phyloP scores from a whole-genome alignment of 495 filamentous ascomycete genomes.

The Haplographium delicatum region DNA sequence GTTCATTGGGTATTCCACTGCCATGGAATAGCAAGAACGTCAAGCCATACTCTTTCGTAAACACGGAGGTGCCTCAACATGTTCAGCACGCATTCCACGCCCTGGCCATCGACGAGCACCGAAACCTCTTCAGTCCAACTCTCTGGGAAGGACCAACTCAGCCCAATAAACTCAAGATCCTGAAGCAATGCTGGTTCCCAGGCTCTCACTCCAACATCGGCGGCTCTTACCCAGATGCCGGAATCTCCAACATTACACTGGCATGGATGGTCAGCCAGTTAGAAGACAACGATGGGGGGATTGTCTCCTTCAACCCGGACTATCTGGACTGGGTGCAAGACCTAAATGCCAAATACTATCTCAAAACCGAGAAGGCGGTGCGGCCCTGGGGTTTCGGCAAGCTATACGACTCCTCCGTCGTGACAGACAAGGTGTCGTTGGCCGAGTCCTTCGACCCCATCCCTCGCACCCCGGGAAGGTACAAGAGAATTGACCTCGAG shows the following conservation, averaged over 20 bases:
- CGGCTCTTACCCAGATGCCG: slow-evolving; percentile 41
- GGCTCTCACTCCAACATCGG: slow-evolving; percentile 65
- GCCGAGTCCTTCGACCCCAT: slow-evolving; percentile 8
- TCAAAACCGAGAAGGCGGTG: not conserved
- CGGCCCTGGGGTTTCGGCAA: slow-evolving; percentile 18
- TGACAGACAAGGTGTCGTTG: not conserved
- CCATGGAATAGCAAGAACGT: slow-evolving; percentile 10
- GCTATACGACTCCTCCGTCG: slow-evolving; percentile 14
- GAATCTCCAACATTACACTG: slow-evolving; percentile 59
- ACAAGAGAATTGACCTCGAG: slow-evolving; percentile 1
- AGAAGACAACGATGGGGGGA: slow-evolving; percentile 25
- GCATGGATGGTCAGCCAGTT: slow-evolving; percentile 44
- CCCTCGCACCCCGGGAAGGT: slow-evolving; percentile 16
- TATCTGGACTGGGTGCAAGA: slow-evolving; percentile 30
- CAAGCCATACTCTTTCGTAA: slow-evolving; percentile 31
- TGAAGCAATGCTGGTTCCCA: slow-evolving; percentile 72
- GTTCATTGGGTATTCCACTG: slow-evolving; percentile 22
- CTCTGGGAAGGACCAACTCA: slow-evolving; percentile 48
- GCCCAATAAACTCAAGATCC: slow-evolving; percentile 37
- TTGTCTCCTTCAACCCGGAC: slow-evolving; percentile 26
- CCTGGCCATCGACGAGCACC: slow-evolving; percentile 65
- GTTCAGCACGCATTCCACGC: slow-evolving; percentile 70
- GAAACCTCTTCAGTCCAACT: slow-evolving; percentile 57
- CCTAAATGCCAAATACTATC: slow-evolving; percentile 27
- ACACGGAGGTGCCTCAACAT: slow-evolving; percentile 49